Evolutionary conservation across 371 early-diverging fungal species (phyloP).

Genomic region (Lichtheimia ornata): DNA sequence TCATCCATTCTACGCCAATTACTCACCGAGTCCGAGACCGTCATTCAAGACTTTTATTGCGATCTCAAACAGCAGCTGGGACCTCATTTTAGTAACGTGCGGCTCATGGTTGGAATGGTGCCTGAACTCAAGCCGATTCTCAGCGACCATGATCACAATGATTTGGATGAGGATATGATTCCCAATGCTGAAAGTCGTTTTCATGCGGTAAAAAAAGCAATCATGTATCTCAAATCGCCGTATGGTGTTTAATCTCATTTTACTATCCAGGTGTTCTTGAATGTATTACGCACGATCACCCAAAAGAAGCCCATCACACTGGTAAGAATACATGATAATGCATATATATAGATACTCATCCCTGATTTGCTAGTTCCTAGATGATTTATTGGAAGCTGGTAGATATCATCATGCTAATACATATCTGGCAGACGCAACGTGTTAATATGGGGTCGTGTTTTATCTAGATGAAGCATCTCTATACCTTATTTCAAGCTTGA

Average conservation of each 20-base stretch:
- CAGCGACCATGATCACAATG: constrained; percentile 21
- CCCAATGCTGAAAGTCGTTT: constrained; percentile 36
- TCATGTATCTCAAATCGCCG: not conserved
- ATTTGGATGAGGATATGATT: constrained; percentile 30
- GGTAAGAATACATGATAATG: constrained; percentile 19
- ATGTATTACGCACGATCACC: constrained; percentile 41
- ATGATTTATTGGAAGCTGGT: not conserved
- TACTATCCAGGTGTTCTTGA: constrained; percentile 33
- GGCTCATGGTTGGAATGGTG: constrained; percentile 40
- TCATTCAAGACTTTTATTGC: constrained; percentile 37
- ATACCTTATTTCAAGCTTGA: constrained; percentile 35
- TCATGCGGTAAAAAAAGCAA: constrained; percentile 30
- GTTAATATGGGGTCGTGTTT: not conserved
- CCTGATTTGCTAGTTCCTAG: not conserved
- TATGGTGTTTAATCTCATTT: constrained; percentile 13
- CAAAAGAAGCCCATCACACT: constrained; percentile 41
- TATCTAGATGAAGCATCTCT: constrained; percentile 42
- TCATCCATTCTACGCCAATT: constrained; percentile 43
- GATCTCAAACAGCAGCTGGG: constrained; percentile 39
- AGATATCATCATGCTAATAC: too few relatives aligned
- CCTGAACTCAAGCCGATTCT: constrained; percentile 46
- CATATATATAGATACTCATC: not conserved
- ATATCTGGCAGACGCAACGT: too few relatives aligned
- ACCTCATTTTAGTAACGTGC: constrained; percentile 42
- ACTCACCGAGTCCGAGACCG: constrained; percentile 43